Conservation (phyloP, 345 rosid genomes). For the Abelmoschus esculentus region DNA sequence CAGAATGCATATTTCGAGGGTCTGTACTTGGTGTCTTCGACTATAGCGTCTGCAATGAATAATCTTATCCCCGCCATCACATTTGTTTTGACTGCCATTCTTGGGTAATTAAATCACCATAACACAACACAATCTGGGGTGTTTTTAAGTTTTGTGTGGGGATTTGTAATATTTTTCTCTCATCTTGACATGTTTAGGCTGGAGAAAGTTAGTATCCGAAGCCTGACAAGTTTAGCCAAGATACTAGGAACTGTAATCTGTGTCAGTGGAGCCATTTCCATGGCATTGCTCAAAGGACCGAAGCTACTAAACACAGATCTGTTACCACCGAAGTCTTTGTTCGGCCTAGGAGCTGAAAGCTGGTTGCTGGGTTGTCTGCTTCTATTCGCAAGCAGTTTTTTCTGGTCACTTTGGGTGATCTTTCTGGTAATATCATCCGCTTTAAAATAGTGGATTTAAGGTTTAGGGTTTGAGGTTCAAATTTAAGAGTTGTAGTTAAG, state of each 20-base stretch:
- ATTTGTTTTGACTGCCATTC: constrained; percentile 25
- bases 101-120: constrained; percentile 20
- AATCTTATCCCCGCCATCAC: constrained; percentile 39
- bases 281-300: constrained; percentile 54
- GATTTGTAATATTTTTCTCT: not conserved
- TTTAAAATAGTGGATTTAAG: no score
- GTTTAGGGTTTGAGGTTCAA: no score
- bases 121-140: not conserved
- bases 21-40: constrained; percentile 29
- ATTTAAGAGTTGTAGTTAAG: no score
- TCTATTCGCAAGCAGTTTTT: constrained; percentile 39
- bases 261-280: constrained; percentile 53
- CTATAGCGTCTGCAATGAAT: constrained; percentile 28
- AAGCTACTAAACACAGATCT: constrained; percentile 31
- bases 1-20: constrained; percentile 41
- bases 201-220: constrained; percentile 27
- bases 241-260: constrained; percentile 28
- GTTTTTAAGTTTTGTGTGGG: not conserved
- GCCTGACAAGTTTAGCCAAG: constrained; percentile 24
- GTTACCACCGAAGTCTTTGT: constrained; percentile 5
- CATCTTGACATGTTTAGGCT: constrained; percentile 14
- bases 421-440: constrained; percentile 27
- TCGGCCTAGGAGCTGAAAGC: constrained; percentile 18
- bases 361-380: constrained; percentile 52
- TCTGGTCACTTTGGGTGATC: constrained; percentile 57